phyloP scores from a whole-genome alignment of 331 rosid genomes.

The Saraca asoca region DNA sequence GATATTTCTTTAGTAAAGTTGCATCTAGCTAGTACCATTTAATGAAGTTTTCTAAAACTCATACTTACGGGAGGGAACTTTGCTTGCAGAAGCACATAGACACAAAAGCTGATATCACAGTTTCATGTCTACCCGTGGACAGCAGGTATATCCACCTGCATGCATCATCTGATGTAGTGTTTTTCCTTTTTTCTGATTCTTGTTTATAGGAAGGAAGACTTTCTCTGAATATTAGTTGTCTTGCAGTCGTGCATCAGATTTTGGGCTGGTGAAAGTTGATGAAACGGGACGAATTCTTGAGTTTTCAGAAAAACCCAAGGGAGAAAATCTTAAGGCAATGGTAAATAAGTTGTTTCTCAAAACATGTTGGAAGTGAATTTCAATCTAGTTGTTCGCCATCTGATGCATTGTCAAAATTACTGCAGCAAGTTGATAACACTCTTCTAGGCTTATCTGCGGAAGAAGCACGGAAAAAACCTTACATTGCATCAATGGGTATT shows the following conservation, averaged over 20 bases:
- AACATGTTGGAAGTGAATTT: neutral
- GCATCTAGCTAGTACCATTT: neutral
- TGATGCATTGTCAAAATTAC: slow-evolving; percentile 20
- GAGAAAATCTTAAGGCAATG: slow-evolving; percentile 83
- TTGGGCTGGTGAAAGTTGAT: slow-evolving; percentile 84
- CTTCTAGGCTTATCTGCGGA: slow-evolving; percentile 71
- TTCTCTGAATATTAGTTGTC: neutral
- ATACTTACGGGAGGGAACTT: slow-evolving; percentile 19
- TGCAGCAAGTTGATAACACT: slow-evolving; percentile 85
- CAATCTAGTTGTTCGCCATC: slow-evolving; percentile 16
- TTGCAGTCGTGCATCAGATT: slow-evolving; percentile 91
- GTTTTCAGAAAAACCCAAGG: slow-evolving; percentile 90
- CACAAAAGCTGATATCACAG: slow-evolving; percentile 92
- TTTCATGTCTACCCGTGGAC: slow-evolving; percentile 97
- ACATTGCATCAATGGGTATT: slow-evolving; percentile 94
- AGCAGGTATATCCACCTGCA: slow-evolving; percentile 52
- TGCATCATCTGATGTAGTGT: neutral
- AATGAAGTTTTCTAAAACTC: slow-evolving; percentile 6
- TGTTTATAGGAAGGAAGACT: slow-evolving; percentile 5
- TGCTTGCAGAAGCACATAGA: slow-evolving; percentile 79
- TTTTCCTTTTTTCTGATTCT: neutral
- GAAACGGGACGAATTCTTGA: slow-evolving; percentile 64
- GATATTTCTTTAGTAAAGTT: neutral
- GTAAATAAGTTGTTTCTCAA: slow-evolving; percentile 41
- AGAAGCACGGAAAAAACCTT: slow-evolving; percentile 66